Base-by-base conservation (phyloP, 768 basidiomycete species). In the Termitomyces sp. region DNA sequence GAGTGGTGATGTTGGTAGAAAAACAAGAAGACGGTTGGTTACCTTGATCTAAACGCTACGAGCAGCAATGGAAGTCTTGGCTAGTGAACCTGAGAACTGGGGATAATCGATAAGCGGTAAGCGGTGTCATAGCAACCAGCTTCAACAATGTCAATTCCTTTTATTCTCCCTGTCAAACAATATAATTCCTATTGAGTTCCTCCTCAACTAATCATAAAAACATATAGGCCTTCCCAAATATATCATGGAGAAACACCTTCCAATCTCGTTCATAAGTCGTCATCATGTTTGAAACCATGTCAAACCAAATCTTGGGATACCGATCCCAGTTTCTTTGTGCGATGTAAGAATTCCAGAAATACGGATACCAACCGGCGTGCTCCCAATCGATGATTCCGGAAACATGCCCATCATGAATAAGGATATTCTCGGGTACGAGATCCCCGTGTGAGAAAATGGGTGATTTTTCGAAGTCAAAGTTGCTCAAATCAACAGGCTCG, bases 371-470 rank as follows among this genome's bases (percentile, higher is more conserved):
- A 18, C 32, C 39, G 15, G 49, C 53, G 2, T 35, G 24, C 15
- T 38, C 53, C 53, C 53, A 54, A 18, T 54, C 53, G 24, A 54
- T 39, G 24, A 57, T 57, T 12, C 45, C 55, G 2, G 28, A 42
- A 45, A 46, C 55, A 45, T 45, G 55, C 6, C 55, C 55, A 45
- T 57, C 32, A 45, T 42, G 28, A 20, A 57, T 32, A 13, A 42
- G 33, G 28, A 57, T 57, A 57, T 57, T 57, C 11, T 57, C 42
- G 15, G 55, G 42, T 42, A 57, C 55, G 20, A 42, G 42, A 22
- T 57, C 55, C 7, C 42, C 55, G 45, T 57, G 55, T 8, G 40
- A 46, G 24, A 57, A 46, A 11, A 57, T 39, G 42, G 18, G 55
- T 33, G 53, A 36, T 54, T 54, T 28, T 2, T 22, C 1, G 11